Conservation (phyloP, 2,329 filamentous ascomycete genomes). For the Leptodontidium sp. region DNA sequence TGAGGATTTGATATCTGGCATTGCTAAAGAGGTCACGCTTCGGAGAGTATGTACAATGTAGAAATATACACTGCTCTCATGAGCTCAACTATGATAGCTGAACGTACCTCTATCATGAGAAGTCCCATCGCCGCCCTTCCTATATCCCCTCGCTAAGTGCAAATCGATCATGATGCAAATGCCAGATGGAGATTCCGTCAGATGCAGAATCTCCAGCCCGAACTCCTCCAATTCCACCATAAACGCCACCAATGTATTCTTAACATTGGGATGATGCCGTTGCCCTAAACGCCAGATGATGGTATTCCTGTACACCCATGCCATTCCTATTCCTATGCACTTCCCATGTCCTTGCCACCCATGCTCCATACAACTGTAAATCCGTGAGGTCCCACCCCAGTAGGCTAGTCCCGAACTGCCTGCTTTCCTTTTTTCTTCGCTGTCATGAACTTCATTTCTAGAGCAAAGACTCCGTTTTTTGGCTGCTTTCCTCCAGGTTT, state of each 20-base stretch:
- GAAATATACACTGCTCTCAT: slow-evolving; percentile 1
- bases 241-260: slow-evolving; percentile 8
- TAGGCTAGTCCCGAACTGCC: slow-evolving; percentile 31
- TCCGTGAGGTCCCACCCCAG: not conserved
- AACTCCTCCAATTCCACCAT: slow-evolving; percentile 5
- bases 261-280: slow-evolving; percentile 13
- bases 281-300: slow-evolving; percentile 12
- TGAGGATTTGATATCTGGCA: not conserved
- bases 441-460: slow-evolving; percentile 70
- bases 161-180: not conserved
- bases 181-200: not conserved
- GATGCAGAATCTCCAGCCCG: not conserved
- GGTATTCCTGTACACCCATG: slow-evolving; percentile 8
- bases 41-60: slow-evolving; percentile 7
- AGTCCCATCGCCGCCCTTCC: not conserved
- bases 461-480: slow-evolving; percentile 61
- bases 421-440: slow-evolving; percentile 61
- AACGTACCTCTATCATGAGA: not conserved
- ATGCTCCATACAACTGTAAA: not conserved
- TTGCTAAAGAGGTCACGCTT: not conserved
- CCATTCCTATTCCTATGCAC: not conserved
- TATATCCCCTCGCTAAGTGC: not conserved
- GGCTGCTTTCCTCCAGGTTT: slow-evolving; percentile 49
- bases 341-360: not conserved
- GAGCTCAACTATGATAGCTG: not conserved